Base-by-base conservation (phyloP, 768 basidiomycete genomes). In the Agaricus blazei region DNA sequence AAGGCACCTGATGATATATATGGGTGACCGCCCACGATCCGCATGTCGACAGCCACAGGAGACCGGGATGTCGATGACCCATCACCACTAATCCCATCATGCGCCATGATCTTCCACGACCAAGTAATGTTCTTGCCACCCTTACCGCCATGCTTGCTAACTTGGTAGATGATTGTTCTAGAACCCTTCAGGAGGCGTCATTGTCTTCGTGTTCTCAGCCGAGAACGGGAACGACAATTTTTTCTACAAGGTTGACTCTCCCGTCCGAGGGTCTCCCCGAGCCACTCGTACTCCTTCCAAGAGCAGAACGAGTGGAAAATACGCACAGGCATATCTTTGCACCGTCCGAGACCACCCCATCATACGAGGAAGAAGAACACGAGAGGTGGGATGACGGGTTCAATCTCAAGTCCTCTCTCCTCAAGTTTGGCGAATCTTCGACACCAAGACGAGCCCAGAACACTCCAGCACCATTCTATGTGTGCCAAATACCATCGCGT, bases 331-430 rank as follows among this genome's bases (percentile, higher is more conserved):
- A 45, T 51, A 26, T 41, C 47, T 36, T 9, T 36, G 5, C 31
- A 29, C 28, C 51, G 41, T 23, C 58, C 24, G 27, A 50, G 46
- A 23, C 1, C 4, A 28, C 24, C n/a, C 42, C 51, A 23, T 28
- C 52, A 42, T 47, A 34, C 29, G 28, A 48, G 28, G 48, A 55
- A 4, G 58, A 57, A 40, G 54, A 45, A 28, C 54, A 60, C 31
- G 83, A 85, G 68, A 83, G 81, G 60, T 85, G 84, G 83, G 83
- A 85, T 60, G 85, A 85, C 15, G 84, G 84, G 51, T 82, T 84
- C 59, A 82, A 77, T 64, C 67, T 54, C 27, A 48, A 48, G 26
- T 15, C 23, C 2, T 27, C 38, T 38, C 53, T 46, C 14, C n/a
- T 34, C 27, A 54, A 54, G 31, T 46, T 15, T 26, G 14, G n/a